These are phyloP conservation scores for Gamsiella multidivaricata DNA, from an alignment of 192 early-diverging fungal species.

Conservation along the genomic window DNA sequence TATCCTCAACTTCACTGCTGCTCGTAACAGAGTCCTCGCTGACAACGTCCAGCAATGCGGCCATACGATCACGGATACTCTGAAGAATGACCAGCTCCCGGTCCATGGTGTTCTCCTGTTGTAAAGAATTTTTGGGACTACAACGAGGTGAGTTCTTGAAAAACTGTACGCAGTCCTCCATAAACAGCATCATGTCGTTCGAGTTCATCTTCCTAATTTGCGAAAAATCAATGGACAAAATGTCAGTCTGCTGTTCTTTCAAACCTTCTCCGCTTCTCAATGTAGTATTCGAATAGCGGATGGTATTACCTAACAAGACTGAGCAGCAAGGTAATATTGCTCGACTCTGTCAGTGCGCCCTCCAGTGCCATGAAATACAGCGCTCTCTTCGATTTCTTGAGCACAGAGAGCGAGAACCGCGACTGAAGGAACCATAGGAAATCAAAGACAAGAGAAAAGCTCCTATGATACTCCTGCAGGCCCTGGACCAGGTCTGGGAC, in stretches of 20 bases:
- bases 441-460: slow-evolving; percentile 70
- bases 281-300: no score
- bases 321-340: slow-evolving; percentile 52
- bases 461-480: slow-evolving; percentile 65
- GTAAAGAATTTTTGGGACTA: background rate
- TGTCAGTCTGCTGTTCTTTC: no score
- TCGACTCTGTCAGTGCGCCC: slow-evolving; percentile 38
- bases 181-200: slow-evolving; percentile 44
- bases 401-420: slow-evolving; percentile 54
- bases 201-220: slow-evolving; percentile 48
- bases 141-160: slow-evolving; percentile 9
- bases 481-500: slow-evolving; percentile 61
- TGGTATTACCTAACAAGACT: slow-evolving; percentile 58
- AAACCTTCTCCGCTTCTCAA: no score
- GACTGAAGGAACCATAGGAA: slow-evolving; percentile 70
- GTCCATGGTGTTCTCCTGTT: slow-evolving; percentile 10
- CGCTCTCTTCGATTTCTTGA: slow-evolving; percentile 69
- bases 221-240: background rate
- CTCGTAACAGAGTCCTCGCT: slow-evolving; percentile 48
- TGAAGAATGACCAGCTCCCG: slow-evolving; percentile 20
- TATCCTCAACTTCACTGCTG: slow-evolving; percentile 30
- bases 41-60: slow-evolving; percentile 25
- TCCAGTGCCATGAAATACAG: slow-evolving; percentile 75
- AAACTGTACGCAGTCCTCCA: slow-evolving; percentile 37
- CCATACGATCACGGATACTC: slow-evolving; percentile 35